phyloP scores from a whole-genome alignment of 2,329 filamentous ascomycete species.

The Trichoderma citrinoviride region DNA sequence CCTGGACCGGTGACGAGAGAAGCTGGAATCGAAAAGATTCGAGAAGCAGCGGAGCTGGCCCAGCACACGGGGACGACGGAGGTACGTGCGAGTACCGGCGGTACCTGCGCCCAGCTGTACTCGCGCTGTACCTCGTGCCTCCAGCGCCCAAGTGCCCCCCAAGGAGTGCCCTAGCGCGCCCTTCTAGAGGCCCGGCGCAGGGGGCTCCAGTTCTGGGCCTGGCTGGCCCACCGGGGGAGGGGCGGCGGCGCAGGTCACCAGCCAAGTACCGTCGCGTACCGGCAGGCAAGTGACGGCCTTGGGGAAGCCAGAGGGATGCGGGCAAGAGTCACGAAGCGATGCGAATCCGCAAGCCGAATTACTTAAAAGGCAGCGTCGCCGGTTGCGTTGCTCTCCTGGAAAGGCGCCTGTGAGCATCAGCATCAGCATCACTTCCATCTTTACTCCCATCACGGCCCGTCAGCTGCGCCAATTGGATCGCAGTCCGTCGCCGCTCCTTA shows the following conservation, averaged over 20 bases:
- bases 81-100: conserved; percentile 2
- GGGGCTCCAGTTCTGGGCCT: conserved; percentile 23
- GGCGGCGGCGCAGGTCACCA: conserved; percentile 19
- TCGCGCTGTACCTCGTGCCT: not conserved
- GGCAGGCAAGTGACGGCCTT: conserved; percentile 20
- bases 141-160: not conserved
- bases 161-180: no score
- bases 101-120: not conserved
- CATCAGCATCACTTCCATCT: not conserved
- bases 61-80: not conserved
- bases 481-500: not conserved
- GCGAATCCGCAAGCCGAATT: conserved; percentile 8
- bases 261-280: conserved; percentile 17
- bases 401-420: conserved; percentile 2
- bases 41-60: conserved; percentile 9
- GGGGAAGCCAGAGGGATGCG: not conserved
- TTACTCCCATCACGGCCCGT: not conserved
- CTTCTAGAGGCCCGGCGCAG: not conserved
- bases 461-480: conserved; percentile 12
- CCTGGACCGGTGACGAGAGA: conserved; percentile 1
- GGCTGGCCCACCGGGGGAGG: conserved; percentile 19
- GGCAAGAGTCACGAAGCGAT: conserved; percentile 22
- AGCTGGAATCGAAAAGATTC: conserved; percentile 1
- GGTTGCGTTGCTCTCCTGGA: conserved; percentile 2
- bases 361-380: conserved; percentile 22